phyloP scores from a whole-genome alignment of 306 rosid species.

The Vachellia pachyceras region DNA sequence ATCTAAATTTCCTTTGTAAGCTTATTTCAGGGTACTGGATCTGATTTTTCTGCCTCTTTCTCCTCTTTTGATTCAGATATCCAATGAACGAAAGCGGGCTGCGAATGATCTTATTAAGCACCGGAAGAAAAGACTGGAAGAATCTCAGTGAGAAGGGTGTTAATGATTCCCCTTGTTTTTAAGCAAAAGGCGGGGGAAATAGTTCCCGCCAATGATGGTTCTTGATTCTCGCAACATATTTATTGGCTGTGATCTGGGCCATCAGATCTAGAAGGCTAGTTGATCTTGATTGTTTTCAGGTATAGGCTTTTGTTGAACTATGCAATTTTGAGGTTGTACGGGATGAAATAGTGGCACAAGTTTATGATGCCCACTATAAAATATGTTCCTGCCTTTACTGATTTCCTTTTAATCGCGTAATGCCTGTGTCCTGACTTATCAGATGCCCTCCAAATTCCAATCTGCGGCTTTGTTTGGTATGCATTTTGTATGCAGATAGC shows the following conservation, averaged over 20 bases:
- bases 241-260: background rate
- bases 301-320: slow-evolving; percentile 2
- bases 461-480: background rate
- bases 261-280: slow-evolving; percentile 22
- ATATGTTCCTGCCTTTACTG: background rate
- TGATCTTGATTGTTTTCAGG: slow-evolving; percentile 14
- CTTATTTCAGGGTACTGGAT: slow-evolving; percentile 2
- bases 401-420: background rate
- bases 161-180: slow-evolving; percentile 13
- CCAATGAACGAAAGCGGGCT: slow-evolving; percentile 62
- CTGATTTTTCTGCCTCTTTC: slow-evolving; percentile 4
- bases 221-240: background rate
- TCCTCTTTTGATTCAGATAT: slow-evolving; percentile 50
- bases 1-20: background rate
- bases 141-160: slow-evolving; percentile 44
- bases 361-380: background rate
- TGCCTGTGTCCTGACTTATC: background rate
- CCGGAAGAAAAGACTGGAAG: slow-evolving; percentile 70
- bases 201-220: background rate
- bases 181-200: background rate
- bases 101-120: slow-evolving; percentile 49
- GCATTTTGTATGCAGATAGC: background rate
- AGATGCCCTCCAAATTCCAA: no score
- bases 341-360: background rate
- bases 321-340: slow-evolving; percentile 12